Evolutionary conservation across 805 yeast species (phyloP).

Genomic region (Blastobotrys peoriensis): DNA sequence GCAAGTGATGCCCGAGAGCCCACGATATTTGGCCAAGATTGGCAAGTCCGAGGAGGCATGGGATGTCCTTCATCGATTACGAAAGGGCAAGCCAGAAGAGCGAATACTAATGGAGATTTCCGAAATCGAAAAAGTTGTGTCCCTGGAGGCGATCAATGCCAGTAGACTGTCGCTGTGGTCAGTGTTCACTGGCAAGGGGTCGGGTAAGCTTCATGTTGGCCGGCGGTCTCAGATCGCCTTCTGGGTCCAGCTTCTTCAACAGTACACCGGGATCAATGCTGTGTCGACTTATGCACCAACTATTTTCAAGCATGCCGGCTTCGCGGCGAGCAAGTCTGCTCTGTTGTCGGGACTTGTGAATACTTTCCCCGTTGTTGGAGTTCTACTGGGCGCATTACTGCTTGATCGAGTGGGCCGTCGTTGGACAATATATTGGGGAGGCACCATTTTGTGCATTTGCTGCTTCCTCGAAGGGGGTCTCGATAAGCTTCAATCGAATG

Average conservation of each 20-base stretch:
- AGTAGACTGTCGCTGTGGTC: no score
- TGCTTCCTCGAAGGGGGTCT: no score
- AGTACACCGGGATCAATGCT: conserved; percentile 29
- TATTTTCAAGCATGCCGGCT: conserved; percentile 2
- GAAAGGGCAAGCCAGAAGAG: conserved; percentile 6
- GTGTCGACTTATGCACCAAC: no score
- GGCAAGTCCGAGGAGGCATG: conserved; percentile 44
- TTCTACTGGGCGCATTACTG: background rate
- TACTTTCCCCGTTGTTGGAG: conserved; percentile 2
- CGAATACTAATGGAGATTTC: no score
- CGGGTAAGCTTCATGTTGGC: conserved; percentile 57
- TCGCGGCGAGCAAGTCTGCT: conserved; percentile 4
- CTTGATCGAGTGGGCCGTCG: conserved; percentile 1
- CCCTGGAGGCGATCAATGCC: conserved; percentile 16
- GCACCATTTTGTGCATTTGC: conserved; percentile 3
- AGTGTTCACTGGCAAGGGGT: conserved; percentile 34
- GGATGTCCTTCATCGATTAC: conserved; percentile 46
- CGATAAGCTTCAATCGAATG: no score
- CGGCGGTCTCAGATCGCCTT: conserved; percentile 57
- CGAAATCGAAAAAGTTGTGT: conserved; percentile 12
- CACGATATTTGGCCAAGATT: conserved; percentile 72
- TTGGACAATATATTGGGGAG: conserved; percentile 1
- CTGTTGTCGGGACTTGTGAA: conserved; percentile 3
- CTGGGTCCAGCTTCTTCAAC: conserved; percentile 45
- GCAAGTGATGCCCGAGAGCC: conserved; percentile 72